Conservation (phyloP, 768 basidiomycete genomes). For the Tricholoma bakamatsutake region DNA sequence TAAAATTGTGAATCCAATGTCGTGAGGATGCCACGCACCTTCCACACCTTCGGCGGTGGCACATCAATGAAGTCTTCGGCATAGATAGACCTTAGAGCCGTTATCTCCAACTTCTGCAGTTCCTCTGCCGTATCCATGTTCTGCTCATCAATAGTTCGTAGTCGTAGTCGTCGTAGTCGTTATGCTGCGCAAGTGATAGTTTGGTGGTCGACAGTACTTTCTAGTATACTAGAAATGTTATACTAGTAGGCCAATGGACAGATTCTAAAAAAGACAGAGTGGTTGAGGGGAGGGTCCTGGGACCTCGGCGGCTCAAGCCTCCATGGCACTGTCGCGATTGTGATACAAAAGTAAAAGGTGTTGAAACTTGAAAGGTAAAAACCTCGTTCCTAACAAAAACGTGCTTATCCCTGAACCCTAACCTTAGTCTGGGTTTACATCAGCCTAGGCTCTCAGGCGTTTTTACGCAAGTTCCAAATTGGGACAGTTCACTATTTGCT, state of each 20-base stretch:
- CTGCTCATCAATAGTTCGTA: neutral
- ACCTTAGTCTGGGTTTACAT: too few species aligned
- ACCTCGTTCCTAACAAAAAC: too few species aligned
- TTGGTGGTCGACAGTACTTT: conserved; percentile 7
- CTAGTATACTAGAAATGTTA: neutral
- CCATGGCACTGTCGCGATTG: conserved; percentile 38
- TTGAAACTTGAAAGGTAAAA: too few species aligned
- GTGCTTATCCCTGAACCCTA: too few species aligned
- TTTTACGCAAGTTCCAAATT: too few species aligned
- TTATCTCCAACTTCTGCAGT: conserved; percentile 63
- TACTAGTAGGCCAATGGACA: too few species aligned
- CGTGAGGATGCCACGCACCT: conserved; percentile 37
- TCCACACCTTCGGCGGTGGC: conserved; percentile 79
- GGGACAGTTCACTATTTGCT: too few species aligned
- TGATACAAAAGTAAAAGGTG: too few species aligned
- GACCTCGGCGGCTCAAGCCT: conserved; percentile 75
- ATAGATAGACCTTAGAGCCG: conserved; percentile 76
- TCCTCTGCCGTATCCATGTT: conserved; percentile 72
- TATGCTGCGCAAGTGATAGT: neutral
- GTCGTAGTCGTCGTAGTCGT: neutral
- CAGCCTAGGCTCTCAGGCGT: too few species aligned
- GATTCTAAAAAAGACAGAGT: conserved; percentile 11
- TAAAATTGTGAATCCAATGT: conserved; percentile 4
- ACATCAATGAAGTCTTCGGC: conserved; percentile 69
- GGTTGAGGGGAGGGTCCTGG: conserved; percentile 60